Conservation (phyloP, 2,329 filamentous ascomycete species). For the Diplocarpon mali region DNA sequence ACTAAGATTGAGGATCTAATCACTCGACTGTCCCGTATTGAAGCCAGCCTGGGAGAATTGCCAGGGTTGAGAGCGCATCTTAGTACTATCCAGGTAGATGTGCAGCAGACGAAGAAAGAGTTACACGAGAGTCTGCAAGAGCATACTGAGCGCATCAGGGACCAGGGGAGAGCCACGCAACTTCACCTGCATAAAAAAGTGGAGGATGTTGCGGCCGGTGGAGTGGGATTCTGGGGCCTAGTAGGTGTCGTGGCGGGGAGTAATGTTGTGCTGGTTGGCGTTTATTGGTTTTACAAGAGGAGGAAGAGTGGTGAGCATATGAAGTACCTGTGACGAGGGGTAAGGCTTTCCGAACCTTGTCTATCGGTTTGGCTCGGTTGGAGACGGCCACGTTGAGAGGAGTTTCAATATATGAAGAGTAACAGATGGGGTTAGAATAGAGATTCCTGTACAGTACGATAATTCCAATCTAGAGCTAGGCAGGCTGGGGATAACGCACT, state of each 20-base stretch:
- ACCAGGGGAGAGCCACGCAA: slow-evolving; percentile 19
- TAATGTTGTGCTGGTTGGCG: slow-evolving; percentile 19
- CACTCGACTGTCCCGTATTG: slow-evolving; percentile 10
- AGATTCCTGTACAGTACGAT: too few species aligned
- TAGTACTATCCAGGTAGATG: slow-evolving; percentile 44
- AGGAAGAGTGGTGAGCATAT: slow-evolving; percentile 22
- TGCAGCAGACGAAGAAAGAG: slow-evolving; percentile 46
- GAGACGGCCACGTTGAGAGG: too few species aligned
- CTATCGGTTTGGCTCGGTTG: too few species aligned
- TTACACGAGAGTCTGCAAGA: slow-evolving; percentile 21
- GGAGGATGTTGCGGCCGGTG: slow-evolving; percentile 3
- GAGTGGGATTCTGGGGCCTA: slow-evolving; percentile 1
- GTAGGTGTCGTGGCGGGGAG: slow-evolving; percentile 21
- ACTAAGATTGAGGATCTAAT: slow-evolving; percentile 30
- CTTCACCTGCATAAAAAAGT: slow-evolving; percentile 9
- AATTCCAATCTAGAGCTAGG: too few species aligned
- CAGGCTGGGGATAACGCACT: too few species aligned
- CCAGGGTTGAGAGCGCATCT: slow-evolving; percentile 35
- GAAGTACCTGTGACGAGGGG: slow-evolving; percentile 24
- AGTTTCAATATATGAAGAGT: too few species aligned
- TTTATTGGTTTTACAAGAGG: slow-evolving; percentile 26
- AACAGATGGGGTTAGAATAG: too few species aligned
- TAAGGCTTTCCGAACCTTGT: too few species aligned
- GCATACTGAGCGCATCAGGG: slow-evolving; percentile 18
- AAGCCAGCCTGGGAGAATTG: slow-evolving; percentile 31